Conservation (phyloP, 2,329 filamentous ascomycete genomes). For the Botrytis deweyae region DNA sequence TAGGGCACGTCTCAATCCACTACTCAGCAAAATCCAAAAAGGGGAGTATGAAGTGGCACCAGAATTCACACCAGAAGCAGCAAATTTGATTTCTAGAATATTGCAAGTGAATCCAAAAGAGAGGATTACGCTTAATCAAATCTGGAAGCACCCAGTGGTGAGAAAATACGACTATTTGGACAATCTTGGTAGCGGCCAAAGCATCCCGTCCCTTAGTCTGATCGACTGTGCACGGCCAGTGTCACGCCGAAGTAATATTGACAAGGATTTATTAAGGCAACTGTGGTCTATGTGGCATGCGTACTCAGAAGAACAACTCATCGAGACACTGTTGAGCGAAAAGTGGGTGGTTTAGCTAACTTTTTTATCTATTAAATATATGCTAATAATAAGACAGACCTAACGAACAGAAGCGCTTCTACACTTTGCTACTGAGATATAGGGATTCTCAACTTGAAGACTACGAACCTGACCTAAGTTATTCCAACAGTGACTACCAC, state of each 20-base stretch:
- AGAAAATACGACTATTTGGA: slow-evolving; percentile 79
- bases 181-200: slow-evolving; percentile 45
- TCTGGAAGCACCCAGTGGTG: slow-evolving; percentile 86
- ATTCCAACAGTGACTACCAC: slow-evolving; percentile 89
- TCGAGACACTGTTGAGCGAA: slow-evolving; percentile 63
- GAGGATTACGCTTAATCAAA: slow-evolving; percentile 75
- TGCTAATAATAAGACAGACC: slow-evolving; percentile 48
- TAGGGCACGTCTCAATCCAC: slow-evolving; percentile 48
- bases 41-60: slow-evolving; percentile 62
- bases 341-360: slow-evolving; percentile 51
- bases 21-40: slow-evolving; percentile 61
- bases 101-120: slow-evolving; percentile 74
- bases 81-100: slow-evolving; percentile 77
- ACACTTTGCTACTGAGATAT: slow-evolving; percentile 79
- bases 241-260: slow-evolving; percentile 65
- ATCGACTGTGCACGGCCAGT: slow-evolving; percentile 62
- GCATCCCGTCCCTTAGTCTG: slow-evolving; percentile 54
- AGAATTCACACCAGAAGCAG: slow-evolving; percentile 60
- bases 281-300: slow-evolving; percentile 90
- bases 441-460: slow-evolving; percentile 83
- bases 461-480: slow-evolving; percentile 75
- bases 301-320: slow-evolving; percentile 69
- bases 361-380: not conserved
- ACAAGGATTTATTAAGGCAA: slow-evolving; percentile 79
- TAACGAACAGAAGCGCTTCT: slow-evolving; percentile 93